These are phyloP conservation scores for Tylopilus felleus DNA, from an alignment of 768 basidiomycete species.

Conservation along the genomic window DNA sequence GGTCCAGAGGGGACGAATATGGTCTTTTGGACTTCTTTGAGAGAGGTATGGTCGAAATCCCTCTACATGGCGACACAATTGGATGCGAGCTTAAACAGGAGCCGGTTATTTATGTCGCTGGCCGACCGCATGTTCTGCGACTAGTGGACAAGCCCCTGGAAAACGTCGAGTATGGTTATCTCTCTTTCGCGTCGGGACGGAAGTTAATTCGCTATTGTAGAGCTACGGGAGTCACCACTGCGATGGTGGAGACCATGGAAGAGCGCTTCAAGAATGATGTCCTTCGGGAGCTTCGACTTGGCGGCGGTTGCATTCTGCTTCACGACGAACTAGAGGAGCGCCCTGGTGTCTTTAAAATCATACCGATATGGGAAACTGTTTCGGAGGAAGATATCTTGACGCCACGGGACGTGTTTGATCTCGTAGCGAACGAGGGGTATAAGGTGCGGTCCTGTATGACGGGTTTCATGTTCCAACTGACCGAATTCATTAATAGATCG, in stretches of 20 bases:
- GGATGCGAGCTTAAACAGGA: constrained; percentile 47
- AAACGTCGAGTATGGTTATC: constrained; percentile 78
- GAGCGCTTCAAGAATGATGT: constrained; percentile 83
- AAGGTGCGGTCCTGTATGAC: constrained; percentile 35
- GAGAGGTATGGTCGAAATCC: constrained; percentile 59
- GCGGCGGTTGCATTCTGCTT: constrained; percentile 74
- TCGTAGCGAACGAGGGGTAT: constrained; percentile 75
- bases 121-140: constrained; percentile 86
- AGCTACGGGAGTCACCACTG: constrained; percentile 90
- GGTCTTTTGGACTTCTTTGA: constrained; percentile 92
- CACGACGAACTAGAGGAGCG: constrained; percentile 96
- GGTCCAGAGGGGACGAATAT: constrained; percentile 68
- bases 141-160: constrained; percentile 83
- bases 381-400: constrained; percentile 82
- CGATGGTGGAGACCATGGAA: constrained; percentile 91
- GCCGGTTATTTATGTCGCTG: constrained; percentile 87
- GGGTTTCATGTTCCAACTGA: constrained; percentile 3
- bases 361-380: constrained; percentile 93
- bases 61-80: background rate
- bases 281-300: constrained; percentile 69
- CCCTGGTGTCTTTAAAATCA: constrained; percentile 84
- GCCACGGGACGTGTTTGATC: constrained; percentile 74
- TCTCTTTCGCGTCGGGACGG: background rate
- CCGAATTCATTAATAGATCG: constrained; percentile 47
- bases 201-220: constrained; percentile 35